Base-by-base conservation (phyloP, 2,329 filamentous ascomycete genomes). In the Penicillium sp. region DNA sequence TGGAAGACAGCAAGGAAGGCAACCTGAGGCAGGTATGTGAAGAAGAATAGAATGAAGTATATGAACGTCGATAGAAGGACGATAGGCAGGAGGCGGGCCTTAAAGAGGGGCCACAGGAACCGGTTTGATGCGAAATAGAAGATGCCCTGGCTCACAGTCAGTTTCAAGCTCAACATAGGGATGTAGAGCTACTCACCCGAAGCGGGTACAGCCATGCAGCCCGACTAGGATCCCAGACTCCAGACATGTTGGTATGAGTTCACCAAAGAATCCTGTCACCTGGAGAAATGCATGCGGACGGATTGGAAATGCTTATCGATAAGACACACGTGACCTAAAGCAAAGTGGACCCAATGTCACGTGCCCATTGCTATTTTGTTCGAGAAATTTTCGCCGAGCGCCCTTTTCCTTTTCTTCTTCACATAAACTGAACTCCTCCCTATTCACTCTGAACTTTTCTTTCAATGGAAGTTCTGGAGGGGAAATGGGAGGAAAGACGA, bases 1-100 rank as follows among this genome's bases (percentile, higher is more conserved):
- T 97, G 92, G 71, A 97, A 97, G 62, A 97, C 84, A 14, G 89
- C 87, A 21, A 99, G 82, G 66, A 99, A 90, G 1, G 90, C 89
- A 52, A 91, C 91, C 70, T 97, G 90, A 0, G 93, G 93, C 3
- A 97, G 76, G 64, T 96, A 97, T 1, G 90, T 81, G 73, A 94
- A 95, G 11, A 90, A 80, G 73, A 97, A 97, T 18, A 97, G 84
- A 18, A 95, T 79, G n/a, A 87, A 77, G 58, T 96, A 90, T 13
- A 97, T 88, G 50, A 94, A 84, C 13, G 88, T 77, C 0, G 92
- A 96, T 11, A 97, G 87, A 13, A 97, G 77, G 3, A 89, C 83
- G 27, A 96, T 81, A 0, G 93, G 92, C 0, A 97, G 75, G 3
- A 99, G 79, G 14, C 92, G 86, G 22, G 88, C 81, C 53, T 84